A percentile compares a stretch with the other conserved stretches of the same genome.
phyloP scores from a whole-genome alignment of 306 rosid species.

The Cicer pinnatifidum region DNA sequence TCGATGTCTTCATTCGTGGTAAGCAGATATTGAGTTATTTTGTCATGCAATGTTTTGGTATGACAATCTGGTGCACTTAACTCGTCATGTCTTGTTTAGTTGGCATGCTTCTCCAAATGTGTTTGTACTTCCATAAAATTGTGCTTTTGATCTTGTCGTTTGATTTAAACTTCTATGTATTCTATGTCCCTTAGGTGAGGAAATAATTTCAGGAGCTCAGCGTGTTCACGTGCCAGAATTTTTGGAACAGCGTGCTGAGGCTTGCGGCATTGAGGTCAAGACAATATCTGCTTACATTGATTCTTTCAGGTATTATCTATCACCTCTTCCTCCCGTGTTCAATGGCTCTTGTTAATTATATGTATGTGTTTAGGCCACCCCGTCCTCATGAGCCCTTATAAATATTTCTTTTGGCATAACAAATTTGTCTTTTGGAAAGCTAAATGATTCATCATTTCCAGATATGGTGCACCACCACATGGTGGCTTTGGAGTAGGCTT shows the following conservation, averaged over 20 bases:
- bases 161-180: constrained; percentile 40
- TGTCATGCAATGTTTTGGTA: constrained; percentile 11
- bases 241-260: constrained; percentile 74
- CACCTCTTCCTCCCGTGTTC: constrained; percentile 2
- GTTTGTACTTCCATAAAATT: not conserved
- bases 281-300: constrained; percentile 82
- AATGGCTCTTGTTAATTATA: not conserved
- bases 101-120: not conserved
- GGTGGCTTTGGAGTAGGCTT: constrained; percentile 97
- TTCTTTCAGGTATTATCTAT: constrained; percentile 72
- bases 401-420: not conserved
- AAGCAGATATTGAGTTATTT: constrained; percentile 31
- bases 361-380: not conserved
- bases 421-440: not conserved
- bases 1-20: constrained; percentile 97
- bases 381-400: not conserved
- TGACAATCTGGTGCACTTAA: constrained; percentile 2
- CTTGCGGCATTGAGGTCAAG: constrained; percentile 75
- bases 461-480: constrained; percentile 91
- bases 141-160: not conserved
- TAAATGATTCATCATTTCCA: constrained; percentile 47
- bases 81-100: not conserved
- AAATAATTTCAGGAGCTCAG: constrained; percentile 95
- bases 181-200: constrained; percentile 70
- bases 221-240: constrained; percentile 83